Evolutionary conservation across 768 basidiomycete species (phyloP), one percentile per base, ranked within the genome.

Genomic region (Termitomyces sp.): DNA sequence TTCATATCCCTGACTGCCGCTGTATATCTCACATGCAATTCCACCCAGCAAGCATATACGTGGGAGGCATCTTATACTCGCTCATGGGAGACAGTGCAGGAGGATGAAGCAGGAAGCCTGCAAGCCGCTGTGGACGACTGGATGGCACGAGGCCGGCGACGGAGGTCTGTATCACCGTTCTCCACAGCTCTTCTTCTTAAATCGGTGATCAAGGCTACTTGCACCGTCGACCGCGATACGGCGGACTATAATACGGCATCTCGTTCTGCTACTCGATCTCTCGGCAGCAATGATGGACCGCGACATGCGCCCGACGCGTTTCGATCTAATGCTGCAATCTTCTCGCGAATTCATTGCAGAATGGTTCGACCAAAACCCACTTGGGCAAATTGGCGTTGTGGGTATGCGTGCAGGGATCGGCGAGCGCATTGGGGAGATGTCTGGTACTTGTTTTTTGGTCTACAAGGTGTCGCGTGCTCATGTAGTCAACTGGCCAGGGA

Each of bases 331-430:
- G 65, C 74, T 98, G 45, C 88, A 94, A 66, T 96, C 95, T 68
- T 84, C 94, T 14, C 83, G 94, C 57, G 92, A 92, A 64, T 99
- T 98, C 63, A 81, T 98, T 30, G 76, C 82, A 7, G 97, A 99
- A 70, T 99, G 96, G 95, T 99, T 98, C 71, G 97, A 99, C 73
- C 97, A 98, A 74, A 99, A 99, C 67, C 97, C 97, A 1, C 79
- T 99, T 13, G 95, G 96, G 22, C 97, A 98, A 72, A 92, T 99
- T 62, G 96, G 94, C 1, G 76, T 98, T 32, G 92, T 98, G 18
- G 93, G 92, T 5, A 93, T 98, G 84, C 79, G 94, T 24, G 85
- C 91, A 35, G 93, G 97, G 0, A 71, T 98, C 24, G 94, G 94
- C 0, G 97, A 98, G 71, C 83, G 92, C 3, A 75, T 98, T 43